Evolutionary conservation across 495 filamentous ascomycete species (phyloP).

Genomic region (Tuber borchii): DNA sequence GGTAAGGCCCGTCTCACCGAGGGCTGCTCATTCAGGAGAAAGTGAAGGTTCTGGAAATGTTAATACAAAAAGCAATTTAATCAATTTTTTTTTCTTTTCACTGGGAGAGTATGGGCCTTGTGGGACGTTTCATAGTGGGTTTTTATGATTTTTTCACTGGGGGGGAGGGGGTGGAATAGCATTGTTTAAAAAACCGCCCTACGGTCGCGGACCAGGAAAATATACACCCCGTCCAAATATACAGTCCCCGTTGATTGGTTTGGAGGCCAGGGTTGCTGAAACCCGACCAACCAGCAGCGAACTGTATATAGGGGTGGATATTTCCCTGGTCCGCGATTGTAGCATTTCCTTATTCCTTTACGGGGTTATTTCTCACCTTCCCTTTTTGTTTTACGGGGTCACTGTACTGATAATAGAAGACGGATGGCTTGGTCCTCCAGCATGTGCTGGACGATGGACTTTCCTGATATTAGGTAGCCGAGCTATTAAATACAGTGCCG

Average conservation of each 20-base stretch:
- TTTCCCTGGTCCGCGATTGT: no score
- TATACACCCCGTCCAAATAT: no score
- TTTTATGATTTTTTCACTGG: conserved; percentile 13
- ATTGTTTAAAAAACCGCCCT: conserved; percentile 17
- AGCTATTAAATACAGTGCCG: not conserved
- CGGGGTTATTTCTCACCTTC: conserved; percentile 26
- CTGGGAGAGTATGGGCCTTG: conserved; percentile 11
- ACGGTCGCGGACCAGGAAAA: no score
- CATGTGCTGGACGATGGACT: conserved; percentile 6
- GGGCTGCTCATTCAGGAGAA: conserved; percentile 98
- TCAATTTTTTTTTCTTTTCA: conserved; percentile 7
- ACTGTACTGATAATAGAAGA: conserved; percentile 35
- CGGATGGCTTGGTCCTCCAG: conserved; percentile 19
- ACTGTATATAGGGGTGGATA: no score
- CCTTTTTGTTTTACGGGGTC: conserved; percentile 23
- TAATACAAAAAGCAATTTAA: conserved; percentile 15
- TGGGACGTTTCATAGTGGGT: not conserved
- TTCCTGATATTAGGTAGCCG: conserved; percentile 10
- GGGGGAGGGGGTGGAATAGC: conserved; percentile 9
- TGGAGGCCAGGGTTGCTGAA: no score
- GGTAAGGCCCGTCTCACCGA: conserved; percentile 95
- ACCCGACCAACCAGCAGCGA: no score
- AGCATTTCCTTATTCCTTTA: conserved; percentile 6
- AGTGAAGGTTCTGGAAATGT: conserved; percentile 57
- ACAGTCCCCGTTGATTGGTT: no score